phyloP scores from a whole-genome alignment of 179 eudicot genomes.

The Sideroxylon spinosum region DNA sequence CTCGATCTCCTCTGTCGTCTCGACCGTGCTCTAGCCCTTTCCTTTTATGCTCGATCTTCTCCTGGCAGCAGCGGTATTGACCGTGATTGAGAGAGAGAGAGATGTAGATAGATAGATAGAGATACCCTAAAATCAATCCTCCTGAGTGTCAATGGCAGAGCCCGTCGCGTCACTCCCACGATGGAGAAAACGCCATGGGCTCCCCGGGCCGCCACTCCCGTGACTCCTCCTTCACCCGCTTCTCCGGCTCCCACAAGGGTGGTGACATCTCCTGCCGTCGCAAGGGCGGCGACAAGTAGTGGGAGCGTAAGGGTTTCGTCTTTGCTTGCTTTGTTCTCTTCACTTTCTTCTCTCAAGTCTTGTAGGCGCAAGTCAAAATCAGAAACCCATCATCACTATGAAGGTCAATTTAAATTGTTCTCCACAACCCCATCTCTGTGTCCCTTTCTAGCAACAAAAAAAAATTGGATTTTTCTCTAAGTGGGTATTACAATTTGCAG shows the following conservation, averaged over 20 bases:
- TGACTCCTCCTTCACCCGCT: constrained; percentile 75
- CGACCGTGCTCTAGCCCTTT: too few species aligned
- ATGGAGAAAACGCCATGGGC: constrained; percentile 72
- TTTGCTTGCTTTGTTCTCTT: constrained; percentile 54
- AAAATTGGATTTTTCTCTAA: too few species aligned
- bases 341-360: constrained; percentile 60
- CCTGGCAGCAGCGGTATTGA: too few species aligned
- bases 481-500: too few species aligned
- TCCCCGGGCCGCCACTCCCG: constrained; percentile 87
- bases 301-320: constrained; percentile 32
- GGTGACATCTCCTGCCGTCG: constrained; percentile 21
- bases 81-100: too few species aligned
- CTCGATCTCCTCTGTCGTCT: too few species aligned
- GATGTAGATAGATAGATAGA: too few species aligned
- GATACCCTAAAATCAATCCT: too few species aligned
- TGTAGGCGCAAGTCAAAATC: constrained; percentile 72
- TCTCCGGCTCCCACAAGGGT: constrained; percentile 54
- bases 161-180: constrained; percentile 87
- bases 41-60: too few species aligned
- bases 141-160: too few species aligned
- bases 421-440: too few species aligned
- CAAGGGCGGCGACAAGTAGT: constrained; percentile 19
- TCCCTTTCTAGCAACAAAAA: constrained; percentile 17
- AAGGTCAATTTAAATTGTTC: constrained; percentile 34
- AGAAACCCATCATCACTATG: constrained; percentile 58